phyloP scores from a whole-genome alignment of 1,139 yeast species.

The Candida sp. region DNA sequence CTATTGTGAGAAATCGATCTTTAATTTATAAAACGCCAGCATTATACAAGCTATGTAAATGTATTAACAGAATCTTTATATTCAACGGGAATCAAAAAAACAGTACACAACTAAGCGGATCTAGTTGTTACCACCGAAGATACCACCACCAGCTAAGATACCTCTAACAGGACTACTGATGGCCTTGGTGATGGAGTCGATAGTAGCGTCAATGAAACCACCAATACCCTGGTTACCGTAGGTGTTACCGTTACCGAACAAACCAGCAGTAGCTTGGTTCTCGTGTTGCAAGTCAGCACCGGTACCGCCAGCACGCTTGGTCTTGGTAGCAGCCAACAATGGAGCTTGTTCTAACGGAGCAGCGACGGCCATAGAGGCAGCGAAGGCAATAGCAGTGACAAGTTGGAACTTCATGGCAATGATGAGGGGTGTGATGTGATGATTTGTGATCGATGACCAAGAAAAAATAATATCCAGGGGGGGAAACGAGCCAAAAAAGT shows the following conservation, averaged over 20 bases:
- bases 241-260: slow-evolving; percentile 4
- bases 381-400: slow-evolving; percentile 2
- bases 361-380: slow-evolving; percentile 4
- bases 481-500: no score
- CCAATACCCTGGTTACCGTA: slow-evolving; percentile 1
- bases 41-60: not conserved
- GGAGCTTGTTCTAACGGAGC: slow-evolving; percentile 1
- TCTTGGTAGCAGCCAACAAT: not conserved
- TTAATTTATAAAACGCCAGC: no score
- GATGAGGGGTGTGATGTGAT: not conserved
- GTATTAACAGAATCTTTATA: not conserved
- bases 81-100: not conserved
- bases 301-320: slow-evolving; percentile 2
- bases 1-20: no score
- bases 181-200: not conserved
- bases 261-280: slow-evolving; percentile 4
- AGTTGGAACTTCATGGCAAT: not conserved
- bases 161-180: not conserved
- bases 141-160: not conserved
- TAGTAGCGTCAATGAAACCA: not conserved
- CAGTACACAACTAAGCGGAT: no score
- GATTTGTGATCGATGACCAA: no score
- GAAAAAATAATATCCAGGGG: no score
- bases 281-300: slow-evolving; percentile 2
- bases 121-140: not conserved